A percentile compares a stretch with the other conserved stretches of the same genome.
Conservation (phyloP, 2,329 filamentous ascomycete species). For the Cercospora berteroae region DNA sequence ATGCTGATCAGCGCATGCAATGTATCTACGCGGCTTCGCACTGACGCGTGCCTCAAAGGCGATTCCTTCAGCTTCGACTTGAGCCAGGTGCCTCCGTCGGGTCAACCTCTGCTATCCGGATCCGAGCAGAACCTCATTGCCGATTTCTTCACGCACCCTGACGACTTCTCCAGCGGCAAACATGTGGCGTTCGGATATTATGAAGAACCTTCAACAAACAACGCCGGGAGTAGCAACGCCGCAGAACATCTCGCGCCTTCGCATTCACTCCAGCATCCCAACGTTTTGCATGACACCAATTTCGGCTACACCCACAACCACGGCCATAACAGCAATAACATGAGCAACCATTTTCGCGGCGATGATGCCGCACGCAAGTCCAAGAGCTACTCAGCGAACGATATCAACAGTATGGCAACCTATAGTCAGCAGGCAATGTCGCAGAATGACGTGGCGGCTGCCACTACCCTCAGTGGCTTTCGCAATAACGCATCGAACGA, state of each 20-base stretch:
- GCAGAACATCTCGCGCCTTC: neutral
- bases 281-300: neutral
- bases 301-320: neutral
- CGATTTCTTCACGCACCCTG: constrained; percentile 17
- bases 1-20: neutral
- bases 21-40: neutral
- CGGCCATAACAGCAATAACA: neutral
- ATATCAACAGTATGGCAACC: constrained; percentile 12
- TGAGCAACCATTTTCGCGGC: neutral
- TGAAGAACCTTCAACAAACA: constrained; percentile 2
- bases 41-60: neutral
- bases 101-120: constrained; percentile 14
- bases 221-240: neutral
- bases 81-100: constrained; percentile 1
- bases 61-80: constrained; percentile 8
- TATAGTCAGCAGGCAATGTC: constrained; percentile 10
- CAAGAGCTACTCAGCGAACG: neutral
- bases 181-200: constrained; percentile 12
- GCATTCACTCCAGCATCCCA: neutral
- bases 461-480: constrained; percentile 11
- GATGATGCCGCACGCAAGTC: neutral
- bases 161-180: constrained; percentile 14
- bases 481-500: constrained; percentile 14
- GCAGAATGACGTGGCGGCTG: constrained; percentile 9
- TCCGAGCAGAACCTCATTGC: constrained; percentile 18